Conservation (phyloP, 2,329 filamentous ascomycete species). For the Sarocladiaceae sp. region DNA sequence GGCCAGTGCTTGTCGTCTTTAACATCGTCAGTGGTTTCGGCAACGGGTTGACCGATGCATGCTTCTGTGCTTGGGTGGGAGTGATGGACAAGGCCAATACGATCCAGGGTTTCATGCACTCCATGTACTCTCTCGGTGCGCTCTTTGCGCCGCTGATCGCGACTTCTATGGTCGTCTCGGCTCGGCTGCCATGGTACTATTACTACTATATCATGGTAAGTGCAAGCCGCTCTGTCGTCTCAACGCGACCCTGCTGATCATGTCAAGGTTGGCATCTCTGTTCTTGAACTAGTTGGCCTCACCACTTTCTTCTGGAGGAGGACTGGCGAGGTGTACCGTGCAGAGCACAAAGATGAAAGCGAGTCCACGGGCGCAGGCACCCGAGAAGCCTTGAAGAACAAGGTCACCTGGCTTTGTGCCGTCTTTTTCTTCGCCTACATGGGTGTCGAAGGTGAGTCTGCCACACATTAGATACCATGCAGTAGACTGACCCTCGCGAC, state of each 20-base stretch:
- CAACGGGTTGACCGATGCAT: slow-evolving; percentile 54
- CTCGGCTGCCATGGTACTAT: slow-evolving; percentile 54
- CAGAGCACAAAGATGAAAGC: slow-evolving; percentile 23
- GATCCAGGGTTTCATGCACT: slow-evolving; percentile 59
- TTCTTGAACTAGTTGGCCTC: slow-evolving; percentile 48
- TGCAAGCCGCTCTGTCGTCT: slow-evolving; percentile 13
- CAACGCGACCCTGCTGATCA: neutral
- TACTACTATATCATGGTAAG: slow-evolving; percentile 68
- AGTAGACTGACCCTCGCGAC: neutral
- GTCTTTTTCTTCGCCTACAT: slow-evolving; percentile 69
- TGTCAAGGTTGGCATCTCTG: slow-evolving; percentile 36
- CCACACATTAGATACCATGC: neutral
- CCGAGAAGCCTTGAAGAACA: slow-evolving; percentile 32
- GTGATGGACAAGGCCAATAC: slow-evolving; percentile 64
- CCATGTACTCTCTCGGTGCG: slow-evolving; percentile 59
- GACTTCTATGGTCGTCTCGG: slow-evolving; percentile 59
- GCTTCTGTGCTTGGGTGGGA: slow-evolving; percentile 47
- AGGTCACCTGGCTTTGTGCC: slow-evolving; percentile 59
- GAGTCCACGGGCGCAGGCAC: slow-evolving; percentile 25
- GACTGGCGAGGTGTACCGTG: slow-evolving; percentile 48
- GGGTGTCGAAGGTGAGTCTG: slow-evolving; percentile 51
- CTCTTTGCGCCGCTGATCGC: slow-evolving; percentile 58
- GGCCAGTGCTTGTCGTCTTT: slow-evolving; percentile 54
- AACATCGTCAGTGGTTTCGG: slow-evolving; percentile 61
- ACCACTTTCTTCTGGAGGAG: slow-evolving; percentile 52